These are phyloP conservation scores for Yamadazyma tumulicola DNA, from an alignment of 805 yeast species.

Conservation along the genomic window DNA sequence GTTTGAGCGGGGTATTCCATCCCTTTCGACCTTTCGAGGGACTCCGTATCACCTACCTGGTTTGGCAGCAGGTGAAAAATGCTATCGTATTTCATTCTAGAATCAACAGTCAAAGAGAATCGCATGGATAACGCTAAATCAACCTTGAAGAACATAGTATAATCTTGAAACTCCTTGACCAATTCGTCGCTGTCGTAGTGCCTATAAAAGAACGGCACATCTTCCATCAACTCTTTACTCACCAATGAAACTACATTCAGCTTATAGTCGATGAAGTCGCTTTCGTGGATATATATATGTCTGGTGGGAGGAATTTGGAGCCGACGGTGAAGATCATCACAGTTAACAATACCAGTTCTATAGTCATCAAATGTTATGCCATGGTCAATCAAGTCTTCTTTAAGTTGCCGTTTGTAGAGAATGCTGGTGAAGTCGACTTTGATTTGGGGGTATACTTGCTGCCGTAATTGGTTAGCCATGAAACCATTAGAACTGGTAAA, in stretches of 20 bases:
- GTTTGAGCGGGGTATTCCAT: too few relatives aligned
- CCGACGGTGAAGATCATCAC: constrained; percentile 1
- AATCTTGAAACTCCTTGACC: neutral
- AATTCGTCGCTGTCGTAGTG: constrained; percentile 1
- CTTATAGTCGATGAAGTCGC: constrained; percentile 13
- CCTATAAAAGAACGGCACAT: constrained; percentile 3
- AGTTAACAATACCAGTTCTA: neutral
- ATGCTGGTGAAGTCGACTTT: constrained; percentile 1
- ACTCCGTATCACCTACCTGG: too few relatives aligned
- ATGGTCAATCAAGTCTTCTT: constrained; percentile 4
- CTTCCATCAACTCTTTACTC: neutral
- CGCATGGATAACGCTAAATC: neutral
- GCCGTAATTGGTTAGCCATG: constrained; percentile 2
- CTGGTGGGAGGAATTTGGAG: constrained; percentile 6
- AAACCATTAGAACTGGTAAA: neutral
- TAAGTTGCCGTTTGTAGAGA: constrained; percentile 10
- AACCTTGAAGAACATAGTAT: neutral
- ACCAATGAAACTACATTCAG: constrained; percentile 8
- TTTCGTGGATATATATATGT: constrained; percentile 8
- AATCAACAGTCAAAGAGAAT: neutral
- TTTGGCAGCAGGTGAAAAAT: too few relatives aligned
- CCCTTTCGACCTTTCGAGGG: too few relatives aligned
- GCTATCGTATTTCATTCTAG: constrained; percentile 3
- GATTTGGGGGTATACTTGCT: neutral
- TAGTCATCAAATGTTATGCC: constrained; percentile 11